Percentiles rank a stretch among this genome's conserved stretches.
These are phyloP conservation scores for Phytophthora uliginosa DNA, from an alignment of 352 stramenopile species.

Conservation along the genomic window DNA sequence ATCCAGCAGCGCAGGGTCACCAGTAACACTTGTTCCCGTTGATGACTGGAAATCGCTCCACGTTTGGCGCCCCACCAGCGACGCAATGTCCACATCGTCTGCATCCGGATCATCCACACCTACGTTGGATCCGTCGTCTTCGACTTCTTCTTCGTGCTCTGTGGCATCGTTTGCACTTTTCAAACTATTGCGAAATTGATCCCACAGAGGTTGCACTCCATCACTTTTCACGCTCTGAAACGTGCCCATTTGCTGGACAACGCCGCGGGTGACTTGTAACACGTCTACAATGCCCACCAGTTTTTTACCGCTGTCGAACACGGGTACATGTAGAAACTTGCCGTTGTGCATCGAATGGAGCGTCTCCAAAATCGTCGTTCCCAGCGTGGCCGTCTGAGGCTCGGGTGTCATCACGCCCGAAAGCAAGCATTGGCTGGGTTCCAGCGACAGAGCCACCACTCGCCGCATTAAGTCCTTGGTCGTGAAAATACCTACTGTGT, in stretches of 20 bases:
- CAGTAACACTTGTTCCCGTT: constrained; percentile 30
- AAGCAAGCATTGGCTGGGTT: constrained; percentile 86
- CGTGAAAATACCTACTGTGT: constrained; percentile 97
- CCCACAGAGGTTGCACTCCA: constrained; percentile 80
- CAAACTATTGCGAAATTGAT: constrained; percentile 77
- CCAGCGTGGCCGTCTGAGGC: constrained; percentile 92
- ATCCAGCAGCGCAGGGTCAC: constrained; percentile 35
- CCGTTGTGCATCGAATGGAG: constrained; percentile 99
- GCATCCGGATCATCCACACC: constrained; percentile 41
- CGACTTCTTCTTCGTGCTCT: constrained; percentile 45
- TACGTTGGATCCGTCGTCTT: constrained; percentile 47
- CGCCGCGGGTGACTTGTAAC: constrained; percentile 93
- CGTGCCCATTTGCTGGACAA: constrained; percentile 87
- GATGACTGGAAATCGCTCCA: constrained; percentile 63
- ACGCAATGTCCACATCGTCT: constrained; percentile 38
- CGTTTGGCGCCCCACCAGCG: constrained; percentile 47
- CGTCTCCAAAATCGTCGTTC: constrained; percentile 97
- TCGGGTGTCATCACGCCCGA: constrained; percentile 96
- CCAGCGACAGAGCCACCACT: constrained; percentile 92
- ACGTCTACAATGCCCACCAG: constrained; percentile 97
- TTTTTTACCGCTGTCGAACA: constrained; percentile 91
- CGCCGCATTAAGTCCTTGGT: constrained; percentile 98
- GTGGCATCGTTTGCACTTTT: constrained; percentile 40
- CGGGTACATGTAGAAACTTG: constrained; percentile 97
- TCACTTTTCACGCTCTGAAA: constrained; percentile 79